Base-by-base conservation (phyloP, 306 rosid genomes). In the Sesbania bispinosa region DNA sequence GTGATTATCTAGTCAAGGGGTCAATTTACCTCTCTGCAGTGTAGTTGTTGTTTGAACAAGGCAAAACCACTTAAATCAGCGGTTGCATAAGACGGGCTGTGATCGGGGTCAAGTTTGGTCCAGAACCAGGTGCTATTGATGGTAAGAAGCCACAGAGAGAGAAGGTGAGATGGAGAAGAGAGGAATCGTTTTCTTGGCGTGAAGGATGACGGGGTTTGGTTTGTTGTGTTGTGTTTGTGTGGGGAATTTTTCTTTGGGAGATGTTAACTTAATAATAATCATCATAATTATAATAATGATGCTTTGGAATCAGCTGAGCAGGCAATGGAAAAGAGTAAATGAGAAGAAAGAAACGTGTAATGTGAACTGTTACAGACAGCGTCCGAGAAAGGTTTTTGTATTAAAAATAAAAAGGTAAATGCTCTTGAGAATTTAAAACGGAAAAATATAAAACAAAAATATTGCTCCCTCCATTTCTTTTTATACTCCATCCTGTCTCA, bases 131-230 rank as follows among this genome's bases (percentile, higher is more conserved):
- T 67, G 35, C 57, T 36, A 41, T 35, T 74, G 78, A 8, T 61
- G 53, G 42, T 20, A 10, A 18, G 36, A 36, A 51, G 45, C 66
- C 8, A 20, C 9, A 43, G 21, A 63, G 52, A 39, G 10, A 55
- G 48, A 6, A 41, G 5, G 36, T 2, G 21, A 39, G 29, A 30
- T n/a, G 78, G 78, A 52, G 69, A 63, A 36, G 36, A 69, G 38
- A 48, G 41, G 80, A 8, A 46, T 67, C 38, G 81, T 54, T 77
- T 77, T 75, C 77, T 77, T 92, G 82, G 79, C 85, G 87, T 62
- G 74, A 43, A 67, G 86, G 82, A 36, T 48, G 76, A 48, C 62
- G 89, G 82, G 15, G 42, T 15, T 24, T 27, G 73, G 79, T 81
- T 82, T 84, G 83, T 69, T 77, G 50, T 18, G 74, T 32, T 59